These are phyloP conservation scores for Candida ponderosae DNA, from an alignment of 805 yeast species.

Conservation along the genomic window DNA sequence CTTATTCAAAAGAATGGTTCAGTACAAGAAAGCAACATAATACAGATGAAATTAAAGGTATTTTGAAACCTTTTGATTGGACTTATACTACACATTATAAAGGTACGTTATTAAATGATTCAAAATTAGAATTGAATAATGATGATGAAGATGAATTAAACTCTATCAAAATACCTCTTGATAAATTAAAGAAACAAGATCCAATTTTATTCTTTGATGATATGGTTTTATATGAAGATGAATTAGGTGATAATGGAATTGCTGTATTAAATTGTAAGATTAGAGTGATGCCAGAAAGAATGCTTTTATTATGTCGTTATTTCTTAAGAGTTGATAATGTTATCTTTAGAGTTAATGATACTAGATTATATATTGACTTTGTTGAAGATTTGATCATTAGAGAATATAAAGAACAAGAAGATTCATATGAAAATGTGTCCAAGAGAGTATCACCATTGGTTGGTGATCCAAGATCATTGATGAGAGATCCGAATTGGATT, in stretches of 20 bases:
- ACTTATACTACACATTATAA: constrained; percentile 78
- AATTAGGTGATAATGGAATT: constrained; percentile 92
- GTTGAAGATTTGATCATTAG: constrained; percentile 55
- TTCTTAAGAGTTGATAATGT: constrained; percentile 90
- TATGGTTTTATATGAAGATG: constrained; percentile 86
- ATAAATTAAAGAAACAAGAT: constrained; percentile 62
- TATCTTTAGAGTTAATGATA: constrained; percentile 73
- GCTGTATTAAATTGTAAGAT: constrained; percentile 70
- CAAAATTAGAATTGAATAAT: constrained; percentile 10
- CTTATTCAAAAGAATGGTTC: constrained; percentile 85
- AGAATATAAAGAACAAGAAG: constrained; percentile 70
- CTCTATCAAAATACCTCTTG: constrained; percentile 55
- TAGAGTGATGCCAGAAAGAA: constrained; percentile 80
- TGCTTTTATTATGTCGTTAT: constrained; percentile 67
- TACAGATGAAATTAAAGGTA: constrained; percentile 41
- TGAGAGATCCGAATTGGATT: constrained; percentile 88
- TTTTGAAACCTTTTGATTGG: constrained; percentile 91
- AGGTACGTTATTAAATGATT: constrained; percentile 39
- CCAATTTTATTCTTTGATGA: constrained; percentile 89
- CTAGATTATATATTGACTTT: constrained; percentile 77
- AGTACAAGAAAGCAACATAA: constrained; percentile 21
- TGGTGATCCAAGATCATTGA: constrained; percentile 59
- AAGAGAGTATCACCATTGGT: constrained; percentile 36
- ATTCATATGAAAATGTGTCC: constrained; percentile 38
- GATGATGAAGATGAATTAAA: no score